These are phyloP conservation scores for Globisporangium orthogonon DNA, from an alignment of 352 stramenopile genomes.

Conservation along the genomic window DNA sequence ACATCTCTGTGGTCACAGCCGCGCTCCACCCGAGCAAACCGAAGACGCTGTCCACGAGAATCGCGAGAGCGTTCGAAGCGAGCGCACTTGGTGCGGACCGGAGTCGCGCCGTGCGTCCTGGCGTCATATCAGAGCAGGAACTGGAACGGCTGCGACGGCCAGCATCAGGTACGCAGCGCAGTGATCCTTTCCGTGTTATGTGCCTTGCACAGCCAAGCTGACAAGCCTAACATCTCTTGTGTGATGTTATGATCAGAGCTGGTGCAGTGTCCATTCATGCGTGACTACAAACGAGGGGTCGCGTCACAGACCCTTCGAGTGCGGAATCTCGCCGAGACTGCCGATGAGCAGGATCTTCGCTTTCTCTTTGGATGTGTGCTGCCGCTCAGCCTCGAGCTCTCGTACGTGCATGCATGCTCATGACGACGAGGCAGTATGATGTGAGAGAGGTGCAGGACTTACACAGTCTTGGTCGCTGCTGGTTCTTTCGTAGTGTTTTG, in stretches of 20 bases:
- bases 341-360: constrained; percentile 48
- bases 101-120: constrained; percentile 19
- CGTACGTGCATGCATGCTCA: constrained; percentile 17
- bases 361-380: constrained; percentile 56
- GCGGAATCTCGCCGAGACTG: constrained; percentile 29
- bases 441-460: background rate
- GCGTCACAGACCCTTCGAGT: constrained; percentile 27
- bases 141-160: constrained; percentile 32
- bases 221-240: background rate
- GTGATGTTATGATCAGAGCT: constrained; percentile 17
- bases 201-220: background rate
- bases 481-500: constrained; percentile 2
- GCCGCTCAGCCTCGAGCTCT: constrained; percentile 23
- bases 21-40: constrained; percentile 1
- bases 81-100: background rate
- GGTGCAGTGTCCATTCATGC: constrained; percentile 25
- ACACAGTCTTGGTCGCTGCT: background rate
- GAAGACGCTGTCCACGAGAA: constrained; percentile 1
- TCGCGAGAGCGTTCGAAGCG: constrained; percentile 21
- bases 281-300: constrained; percentile 25
- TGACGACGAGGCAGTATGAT: background rate
- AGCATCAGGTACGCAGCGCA: constrained; percentile 19
- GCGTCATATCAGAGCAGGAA: constrained; percentile 56
- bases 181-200: background rate
- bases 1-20: background rate